phyloP scores from a whole-genome alignment of 1,284 basidiomycete species.

The Moesziomyces globuligerus region DNA sequence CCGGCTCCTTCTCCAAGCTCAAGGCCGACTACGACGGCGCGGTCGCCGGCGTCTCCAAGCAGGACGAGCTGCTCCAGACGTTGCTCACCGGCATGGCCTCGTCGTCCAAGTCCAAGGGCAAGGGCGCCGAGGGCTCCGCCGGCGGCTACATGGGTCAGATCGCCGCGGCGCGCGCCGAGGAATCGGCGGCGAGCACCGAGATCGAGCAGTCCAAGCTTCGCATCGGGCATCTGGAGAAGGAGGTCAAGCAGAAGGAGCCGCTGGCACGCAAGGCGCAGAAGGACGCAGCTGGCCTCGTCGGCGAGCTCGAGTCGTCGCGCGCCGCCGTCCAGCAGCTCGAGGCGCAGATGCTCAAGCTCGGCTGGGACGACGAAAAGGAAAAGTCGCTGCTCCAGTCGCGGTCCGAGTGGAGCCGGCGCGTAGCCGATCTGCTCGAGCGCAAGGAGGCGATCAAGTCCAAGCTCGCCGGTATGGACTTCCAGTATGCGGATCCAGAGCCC shows the following conservation, averaged over 20 bases:
- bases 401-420: slow-evolving; percentile 73
- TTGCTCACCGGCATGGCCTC: slow-evolving; percentile 89
- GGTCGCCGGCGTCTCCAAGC: slow-evolving; percentile 76
- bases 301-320: slow-evolving; percentile 69
- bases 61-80: slow-evolving; percentile 94
- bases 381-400: slow-evolving; percentile 74
- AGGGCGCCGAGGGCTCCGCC: slow-evolving; percentile 71
- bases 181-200: slow-evolving; percentile 82
- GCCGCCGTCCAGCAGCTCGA: slow-evolving; percentile 72
- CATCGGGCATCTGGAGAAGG: slow-evolving; percentile 81
- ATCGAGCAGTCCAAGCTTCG: slow-evolving; percentile 85
- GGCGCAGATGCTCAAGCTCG: slow-evolving; percentile 70
- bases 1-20: slow-evolving; percentile 66
- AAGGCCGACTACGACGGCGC: slow-evolving; percentile 75
- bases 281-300: slow-evolving; percentile 79
- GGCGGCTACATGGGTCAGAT: slow-evolving; percentile 98
- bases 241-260: slow-evolving; percentile 80
- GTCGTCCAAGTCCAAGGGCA: slow-evolving; percentile 70
- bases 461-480: slow-evolving; percentile 82
- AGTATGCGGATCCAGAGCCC: slow-evolving; percentile 80
- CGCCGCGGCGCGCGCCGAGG: slow-evolving; percentile 81
- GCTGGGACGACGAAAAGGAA: slow-evolving; percentile 84
- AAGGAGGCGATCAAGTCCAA: slow-evolving; percentile 78
- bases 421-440: slow-evolving; percentile 75
- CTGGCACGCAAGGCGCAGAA: slow-evolving; percentile 85